Conservation (phyloP, 148 eudicot species). For the Rhododendron simsii region DNA sequence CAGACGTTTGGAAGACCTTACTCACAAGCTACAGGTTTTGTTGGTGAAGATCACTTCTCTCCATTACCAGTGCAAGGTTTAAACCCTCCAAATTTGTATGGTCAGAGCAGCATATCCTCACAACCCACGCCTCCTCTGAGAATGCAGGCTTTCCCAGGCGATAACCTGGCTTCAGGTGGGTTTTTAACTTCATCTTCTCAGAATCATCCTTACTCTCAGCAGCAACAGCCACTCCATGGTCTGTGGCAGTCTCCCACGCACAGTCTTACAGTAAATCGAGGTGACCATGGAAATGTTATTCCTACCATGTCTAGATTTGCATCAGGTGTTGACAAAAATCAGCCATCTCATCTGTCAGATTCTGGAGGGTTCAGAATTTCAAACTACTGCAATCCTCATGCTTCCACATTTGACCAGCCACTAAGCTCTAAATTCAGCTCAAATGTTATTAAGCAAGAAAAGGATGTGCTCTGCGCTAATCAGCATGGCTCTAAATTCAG, state of each 20-base stretch:
- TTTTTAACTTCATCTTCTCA: constrained; percentile 19
- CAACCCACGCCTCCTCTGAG: constrained; percentile 10
- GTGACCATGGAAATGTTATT: constrained; percentile 22
- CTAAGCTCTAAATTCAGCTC: constrained; percentile 55
- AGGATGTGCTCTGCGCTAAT: constrained; percentile 28
- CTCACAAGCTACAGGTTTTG: constrained; percentile 22
- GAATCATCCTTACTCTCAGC: constrained; percentile 31
- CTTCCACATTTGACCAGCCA: constrained; percentile 85
- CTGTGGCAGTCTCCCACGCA: constrained; percentile 28
- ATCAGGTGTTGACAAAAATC: constrained; percentile 36
- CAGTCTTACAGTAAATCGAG: constrained; percentile 23
- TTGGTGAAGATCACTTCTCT: constrained; percentile 27
- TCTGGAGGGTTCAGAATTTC: constrained; percentile 48
- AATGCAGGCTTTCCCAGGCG: constrained; percentile 20
- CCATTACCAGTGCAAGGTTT: constrained; percentile 31
- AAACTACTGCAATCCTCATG: constrained; percentile 70
- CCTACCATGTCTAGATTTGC: constrained; percentile 29
- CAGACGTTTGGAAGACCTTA: constrained; percentile 35
- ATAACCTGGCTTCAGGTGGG: constrained; percentile 17
- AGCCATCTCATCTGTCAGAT: constrained; percentile 35
- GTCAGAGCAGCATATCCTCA: constrained; percentile 19
- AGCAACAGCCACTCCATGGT: constrained; percentile 28
- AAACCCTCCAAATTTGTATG: constrained; percentile 27
- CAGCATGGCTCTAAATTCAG: constrained; percentile 34
- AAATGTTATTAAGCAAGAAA: constrained; percentile 35